Conservation (phyloP, 805 yeast species). For the Wickerhamiella domercqiae region DNA sequence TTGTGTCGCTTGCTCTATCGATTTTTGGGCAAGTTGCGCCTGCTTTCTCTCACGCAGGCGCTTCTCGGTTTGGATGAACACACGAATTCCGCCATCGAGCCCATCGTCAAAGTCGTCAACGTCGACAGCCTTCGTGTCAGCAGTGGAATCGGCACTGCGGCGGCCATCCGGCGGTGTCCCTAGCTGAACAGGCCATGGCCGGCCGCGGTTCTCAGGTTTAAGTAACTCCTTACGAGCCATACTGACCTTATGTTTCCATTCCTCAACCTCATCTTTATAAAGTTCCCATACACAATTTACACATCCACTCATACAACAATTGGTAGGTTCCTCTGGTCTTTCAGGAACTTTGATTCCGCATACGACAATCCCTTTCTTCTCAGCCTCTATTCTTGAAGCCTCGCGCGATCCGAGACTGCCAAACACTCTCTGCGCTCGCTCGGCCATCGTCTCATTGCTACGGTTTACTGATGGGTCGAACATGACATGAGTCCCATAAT, state of each 20-base stretch:
- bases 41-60: slow-evolving; percentile 25
- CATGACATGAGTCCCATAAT: slow-evolving; percentile 4
- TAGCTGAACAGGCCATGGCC: slow-evolving; percentile 50
- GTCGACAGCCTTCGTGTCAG: slow-evolving; percentile 18
- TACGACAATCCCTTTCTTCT: slow-evolving; percentile 23
- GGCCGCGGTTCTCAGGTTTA: slow-evolving; percentile 23
- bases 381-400: slow-evolving; percentile 20
- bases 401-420: slow-evolving; percentile 24
- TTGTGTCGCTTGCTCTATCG: slow-evolving; percentile 6
- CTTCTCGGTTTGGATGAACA: slow-evolving; percentile 72
- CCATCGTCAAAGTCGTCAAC: slow-evolving; percentile 28
- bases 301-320: slow-evolving; percentile 97
- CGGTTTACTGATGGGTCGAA: slow-evolving; percentile 14
- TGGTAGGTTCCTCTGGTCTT: slow-evolving; percentile 81
- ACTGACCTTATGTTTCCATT: slow-evolving; percentile 63
- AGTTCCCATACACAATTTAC: slow-evolving; percentile 94
- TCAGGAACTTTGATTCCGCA: slow-evolving; percentile 68
- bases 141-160: slow-evolving; percentile 30
- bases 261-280: slow-evolving; percentile 71
- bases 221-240: slow-evolving; percentile 22
- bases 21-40: slow-evolving; percentile 5
- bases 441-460: slow-evolving; percentile 13
- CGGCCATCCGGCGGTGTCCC: slow-evolving; percentile 30
- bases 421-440: slow-evolving; percentile 20
- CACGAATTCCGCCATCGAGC: slow-evolving; percentile 64